A percentile compares a stretch with the other conserved stretches of the same genome.
Evolutionary conservation across 2,329 filamentous ascomycete genomes (phyloP).

Genomic region (Aspergillus latus): DNA sequence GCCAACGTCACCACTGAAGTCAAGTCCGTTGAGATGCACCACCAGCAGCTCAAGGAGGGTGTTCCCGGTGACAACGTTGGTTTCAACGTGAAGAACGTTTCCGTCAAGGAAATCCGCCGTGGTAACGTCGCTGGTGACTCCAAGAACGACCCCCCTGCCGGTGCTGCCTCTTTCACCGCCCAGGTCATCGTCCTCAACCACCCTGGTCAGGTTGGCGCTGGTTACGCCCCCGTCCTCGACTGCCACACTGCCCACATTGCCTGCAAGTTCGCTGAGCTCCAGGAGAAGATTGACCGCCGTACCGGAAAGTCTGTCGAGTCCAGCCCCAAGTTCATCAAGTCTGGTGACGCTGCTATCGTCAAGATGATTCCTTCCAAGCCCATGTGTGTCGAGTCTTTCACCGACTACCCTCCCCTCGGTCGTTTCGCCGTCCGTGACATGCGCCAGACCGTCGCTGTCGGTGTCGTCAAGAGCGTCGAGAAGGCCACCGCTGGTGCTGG

Average conservation of each 20-base stretch:
- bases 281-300: constrained; percentile 99
- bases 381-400: constrained; percentile 99
- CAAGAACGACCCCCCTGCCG: constrained; percentile 97
- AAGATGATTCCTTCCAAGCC: constrained; percentile 99
- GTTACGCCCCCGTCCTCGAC: constrained; percentile 98
- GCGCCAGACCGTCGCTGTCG: constrained; percentile 27
- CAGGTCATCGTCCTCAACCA: constrained; percentile 99
- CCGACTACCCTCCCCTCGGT: constrained; percentile 97
- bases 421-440: constrained; percentile 98
- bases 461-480: constrained; percentile 67
- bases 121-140: constrained; percentile 99
- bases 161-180: constrained; percentile 92
- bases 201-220: constrained; percentile 98
- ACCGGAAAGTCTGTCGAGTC: constrained; percentile 95
- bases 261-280: constrained; percentile 99
- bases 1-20: constrained; percentile 99
- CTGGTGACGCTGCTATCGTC: constrained; percentile 99
- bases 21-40: constrained; percentile 99
- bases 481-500: constrained; percentile 59
- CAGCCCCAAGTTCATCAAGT: constrained; percentile 99
- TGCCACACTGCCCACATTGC: constrained; percentile 99
- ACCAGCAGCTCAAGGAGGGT: constrained; percentile 97
- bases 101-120: constrained; percentile 99
- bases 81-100: constrained; percentile 99
- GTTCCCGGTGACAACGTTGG: constrained; percentile 99